Evolutionary conservation across 1,284 basidiomycete species (phyloP).

Genomic region (Puccinia triticina): DNA sequence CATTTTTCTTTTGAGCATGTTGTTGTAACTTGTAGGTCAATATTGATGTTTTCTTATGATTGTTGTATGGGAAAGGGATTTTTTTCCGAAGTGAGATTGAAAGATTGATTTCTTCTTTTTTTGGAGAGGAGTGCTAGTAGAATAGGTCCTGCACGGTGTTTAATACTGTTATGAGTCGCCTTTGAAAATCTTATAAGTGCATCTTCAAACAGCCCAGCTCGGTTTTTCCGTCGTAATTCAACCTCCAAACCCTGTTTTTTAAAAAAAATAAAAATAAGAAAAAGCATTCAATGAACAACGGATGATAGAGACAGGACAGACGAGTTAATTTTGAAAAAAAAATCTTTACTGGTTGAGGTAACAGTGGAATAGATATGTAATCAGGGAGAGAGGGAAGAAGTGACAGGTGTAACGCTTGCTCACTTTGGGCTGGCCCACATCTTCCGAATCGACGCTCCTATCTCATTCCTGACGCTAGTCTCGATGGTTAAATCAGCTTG

Average conservation of each 20-base stretch:
- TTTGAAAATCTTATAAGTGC: slow-evolving; percentile 4
- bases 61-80: no score
- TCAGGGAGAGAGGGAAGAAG: not conserved
- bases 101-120: not conserved
- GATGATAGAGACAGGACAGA: not conserved
- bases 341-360: no score
- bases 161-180: not conserved
- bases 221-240: slow-evolving; percentile 50
- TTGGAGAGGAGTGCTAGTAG: no score
- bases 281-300: no score
- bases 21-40: no score
- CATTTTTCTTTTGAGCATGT: no score
- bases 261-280: not conserved
- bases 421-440: slow-evolving; percentile 52
- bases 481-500: slow-evolving; percentile 46
- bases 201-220: slow-evolving; percentile 49
- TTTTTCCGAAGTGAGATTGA: no score
- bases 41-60: no score
- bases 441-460: slow-evolving; percentile 45
- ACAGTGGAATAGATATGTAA: not conserved
- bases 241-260: slow-evolving; percentile 44
- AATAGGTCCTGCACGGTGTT: not conserved
- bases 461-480: slow-evolving; percentile 43
- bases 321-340: no score
- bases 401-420: not conserved